phyloP scores from a whole-genome alignment of 805 yeast species.

The Danielia oregonensis region DNA sequence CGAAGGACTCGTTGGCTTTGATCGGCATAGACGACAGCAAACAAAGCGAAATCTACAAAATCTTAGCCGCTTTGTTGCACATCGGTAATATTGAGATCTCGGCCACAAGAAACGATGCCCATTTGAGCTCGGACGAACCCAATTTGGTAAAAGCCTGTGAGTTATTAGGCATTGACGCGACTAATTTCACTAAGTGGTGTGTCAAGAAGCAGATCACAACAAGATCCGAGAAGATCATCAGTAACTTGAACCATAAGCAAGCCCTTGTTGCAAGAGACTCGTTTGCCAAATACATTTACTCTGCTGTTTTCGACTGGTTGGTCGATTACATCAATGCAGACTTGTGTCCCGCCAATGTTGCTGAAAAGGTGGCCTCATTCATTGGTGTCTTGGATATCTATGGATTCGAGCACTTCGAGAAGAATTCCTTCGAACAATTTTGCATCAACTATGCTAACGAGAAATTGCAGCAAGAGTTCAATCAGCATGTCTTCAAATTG shows the following conservation, averaged over 20 bases:
- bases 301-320: slow-evolving; percentile 93
- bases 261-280: slow-evolving; percentile 93
- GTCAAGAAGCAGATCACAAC: slow-evolving; percentile 88
- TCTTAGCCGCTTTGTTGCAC: slow-evolving; percentile 85
- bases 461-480: slow-evolving; percentile 94
- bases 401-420: slow-evolving; percentile 94
- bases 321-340: slow-evolving; percentile 80
- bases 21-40: slow-evolving; percentile 65
- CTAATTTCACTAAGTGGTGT: slow-evolving; percentile 81
- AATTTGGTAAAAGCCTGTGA: slow-evolving; percentile 78
- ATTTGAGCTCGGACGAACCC: slow-evolving; percentile 81
- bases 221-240: slow-evolving; percentile 86
- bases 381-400: slow-evolving; percentile 97
- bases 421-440: slow-evolving; percentile 93
- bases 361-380: slow-evolving; percentile 58
- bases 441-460: slow-evolving; percentile 97
- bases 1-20: slow-evolving; percentile 70
- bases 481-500: slow-evolving; percentile 93
- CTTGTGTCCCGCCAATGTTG: slow-evolving; percentile 71
- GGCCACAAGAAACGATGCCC: slow-evolving; percentile 81
- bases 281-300: slow-evolving; percentile 90
- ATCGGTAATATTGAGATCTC: slow-evolving; percentile 88
- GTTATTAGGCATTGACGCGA: slow-evolving; percentile 74
- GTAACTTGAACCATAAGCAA: slow-evolving; percentile 77
- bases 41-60: slow-evolving; percentile 67